Evolutionary conservation across 805 yeast genomes (phyloP), one percentile per base, ranked within the genome.

Genomic region (Allodekkera sacchari): DNA sequence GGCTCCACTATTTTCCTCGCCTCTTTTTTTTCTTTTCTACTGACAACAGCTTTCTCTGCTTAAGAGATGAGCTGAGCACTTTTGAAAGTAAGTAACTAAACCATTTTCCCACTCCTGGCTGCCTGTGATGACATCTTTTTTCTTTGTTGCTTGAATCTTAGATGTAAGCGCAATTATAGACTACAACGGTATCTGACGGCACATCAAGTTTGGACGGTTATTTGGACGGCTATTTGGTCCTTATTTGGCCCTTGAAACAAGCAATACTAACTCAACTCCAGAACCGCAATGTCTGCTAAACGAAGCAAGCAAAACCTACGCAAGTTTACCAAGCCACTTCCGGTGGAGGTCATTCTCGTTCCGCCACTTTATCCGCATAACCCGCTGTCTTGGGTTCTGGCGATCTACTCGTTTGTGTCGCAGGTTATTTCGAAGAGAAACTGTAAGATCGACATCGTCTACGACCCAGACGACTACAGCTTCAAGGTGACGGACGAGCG

Each of bases 361-460:
- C 71, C 72, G 3, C 48, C 44, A n/a, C 32, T 63, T 17, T 55
- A 49, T 31, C 64, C 64, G 7, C 67, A 63, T 42, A 67, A 66
- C 36, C 74, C 74, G 9, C 21, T 67, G 4, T 66, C 73, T 10
- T 68, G 73, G 73, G 22, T 52, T 1, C 45, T 51, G 34, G 57
- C 54, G 30, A 46, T 45, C 6, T 48, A 39, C 22, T 56, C 52
- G 25, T 48, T 55, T 30, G 5, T 53, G 6, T 32, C 30, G 19
- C 46, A 39, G 20, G 18, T 32, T 5, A 22, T 34, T 6, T 23
- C 28, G 6, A 15, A 25, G 4, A 22, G 25, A 19, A 17, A 14
- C 10, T 8, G 13, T 7, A 31, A 33, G 10, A 32, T 37, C 2
- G 30, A 22, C 6, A 40, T 44, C 6, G 13, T 14, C 3, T 39